Base-by-base conservation (phyloP, 176 grass and related monocot species). In the Avena atlantica region DNA sequence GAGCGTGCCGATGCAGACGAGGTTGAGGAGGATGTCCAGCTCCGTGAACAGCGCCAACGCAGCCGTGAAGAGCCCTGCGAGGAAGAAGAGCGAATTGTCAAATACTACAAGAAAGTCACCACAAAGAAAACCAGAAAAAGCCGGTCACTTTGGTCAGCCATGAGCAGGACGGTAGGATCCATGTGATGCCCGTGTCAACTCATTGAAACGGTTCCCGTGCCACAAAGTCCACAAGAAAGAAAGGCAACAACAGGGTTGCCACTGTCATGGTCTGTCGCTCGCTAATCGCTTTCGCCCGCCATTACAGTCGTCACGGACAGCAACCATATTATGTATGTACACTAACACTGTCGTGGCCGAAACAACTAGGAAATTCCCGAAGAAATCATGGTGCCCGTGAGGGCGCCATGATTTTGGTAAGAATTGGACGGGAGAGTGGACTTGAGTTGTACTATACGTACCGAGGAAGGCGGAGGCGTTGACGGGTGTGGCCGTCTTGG, bases 1-100 rank as follows among this genome's bases (percentile, higher is more conserved):
- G 87, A 99, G 93, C 64, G 97, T 99, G 87, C 97, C 97, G 80
- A 99, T 99, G 85, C 90, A 90, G 52, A 99, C 78, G 37, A 99
- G 94, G 60, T 96, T 88, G 70, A 99, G 92, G 56, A 96, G 87
- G 87, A 99, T 86, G 63, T 96, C 85, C 50, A 99, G 89, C 45
- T 99, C 92, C 36, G 94, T 99, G 85, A 99, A 85, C 59, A 99
- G 84, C n/a, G 97, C 97, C 24, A 99, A 79, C 15, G 76, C 92
- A 45, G 97, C 94, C 66, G 97, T 99, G 37, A 99, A 65, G 19
- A 93, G 3, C 16, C 95, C 95, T 97, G 85, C 14, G 48, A 59
- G 8, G 23, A 56, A 12, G 50, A 78, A 6, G 63, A 59, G 34
- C 48, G 42, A 42, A 68, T 10, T 69, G 74, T 82, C 2, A 73